Evolutionary conservation across 352 stramenopile genomes (phyloP), one percentile per base, ranked within the genome.

Genomic region (Phytophthora hybrid): DNA sequence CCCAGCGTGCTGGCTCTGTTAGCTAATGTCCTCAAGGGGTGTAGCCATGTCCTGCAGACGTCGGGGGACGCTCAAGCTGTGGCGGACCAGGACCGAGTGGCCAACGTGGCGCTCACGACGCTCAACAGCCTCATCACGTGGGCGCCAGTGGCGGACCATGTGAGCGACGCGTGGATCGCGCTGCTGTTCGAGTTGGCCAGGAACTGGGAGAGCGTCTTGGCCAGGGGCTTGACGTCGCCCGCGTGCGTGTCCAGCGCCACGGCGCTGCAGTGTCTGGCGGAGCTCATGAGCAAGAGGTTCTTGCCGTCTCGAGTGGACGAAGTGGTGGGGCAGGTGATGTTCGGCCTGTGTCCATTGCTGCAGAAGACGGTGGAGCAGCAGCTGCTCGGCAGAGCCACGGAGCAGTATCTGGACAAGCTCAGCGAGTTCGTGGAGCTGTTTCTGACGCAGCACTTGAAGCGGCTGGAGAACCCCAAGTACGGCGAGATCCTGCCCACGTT

Each of bases 391-490:
- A 62, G 68, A 41, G 84, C 83, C 5, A 87, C 77, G 0, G 81
- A 93, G 47, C 76, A 90, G 34, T 93, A 88, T 37, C 63, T 93
- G 41, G 87, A 93, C 77, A 93, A 93, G 68, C 63, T 96, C 6
- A 92, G 82, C 46, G 89, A 84, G 63, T 90, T 93, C 51, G 84
- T 94, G 2, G 85, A 96, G 68, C 54, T 80, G 3, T 94, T 93
- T 59, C 46, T 96, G 37, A 93, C 86, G 11, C 83, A 92, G 14
- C 89, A 96, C 61, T 53, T 96, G 16, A 88, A 89, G 59, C 76
- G 84, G n/a, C 71, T 96, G 26, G 83, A 94, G 65, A 78, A 90
- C 19, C 66, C 82, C 2, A 83, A 77, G 63, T 91, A 81, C 53
- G 66, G 77, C 52, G 57, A 59, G 13, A 76, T 87, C 21, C 66